Evolutionary conservation across 1,284 basidiomycete species (phyloP).

Genomic region (Ceratobasidium sp.): DNA sequence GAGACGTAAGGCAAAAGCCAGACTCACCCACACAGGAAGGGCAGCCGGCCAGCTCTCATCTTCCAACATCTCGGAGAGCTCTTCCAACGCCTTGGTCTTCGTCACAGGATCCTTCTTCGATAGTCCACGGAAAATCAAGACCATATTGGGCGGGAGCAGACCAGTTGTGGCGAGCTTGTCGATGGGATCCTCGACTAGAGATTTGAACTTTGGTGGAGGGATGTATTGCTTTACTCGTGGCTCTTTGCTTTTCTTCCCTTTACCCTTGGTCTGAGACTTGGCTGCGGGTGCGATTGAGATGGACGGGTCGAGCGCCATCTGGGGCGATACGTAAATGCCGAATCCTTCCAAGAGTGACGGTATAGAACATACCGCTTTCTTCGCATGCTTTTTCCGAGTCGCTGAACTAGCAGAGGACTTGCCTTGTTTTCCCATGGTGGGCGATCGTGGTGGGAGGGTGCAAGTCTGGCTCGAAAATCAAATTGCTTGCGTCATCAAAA

Average conservation of each 20-base stretch:
- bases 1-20: conserved; percentile 24
- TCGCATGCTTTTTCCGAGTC: conserved; percentile 87
- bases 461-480: neutral
- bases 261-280: conserved; percentile 63
- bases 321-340: neutral
- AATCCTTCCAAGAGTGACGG: too few relatives aligned
- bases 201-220: conserved; percentile 85
- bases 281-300: conserved; percentile 46
- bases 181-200: conserved; percentile 88
- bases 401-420: conserved; percentile 71
- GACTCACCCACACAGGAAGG: conserved; percentile 88
- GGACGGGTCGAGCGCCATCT: conserved; percentile 34
- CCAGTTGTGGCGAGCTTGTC: conserved; percentile 86
- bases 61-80: conserved; percentile 60
- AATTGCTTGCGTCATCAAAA: conserved; percentile 19
- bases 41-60: conserved; percentile 60
- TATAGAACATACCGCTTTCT: conserved; percentile 60
- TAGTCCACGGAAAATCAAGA: conserved; percentile 83
- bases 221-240: conserved; percentile 79
- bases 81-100: conserved; percentile 87
- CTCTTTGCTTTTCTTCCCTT: conserved; percentile 61
- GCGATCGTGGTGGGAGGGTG: neutral
- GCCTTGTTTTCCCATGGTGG: conserved; percentile 42
- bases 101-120: conserved; percentile 94
- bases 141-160: conserved; percentile 81